phyloP scores from a whole-genome alignment of 441 rosid genomes.

The Populus hybrid region DNA sequence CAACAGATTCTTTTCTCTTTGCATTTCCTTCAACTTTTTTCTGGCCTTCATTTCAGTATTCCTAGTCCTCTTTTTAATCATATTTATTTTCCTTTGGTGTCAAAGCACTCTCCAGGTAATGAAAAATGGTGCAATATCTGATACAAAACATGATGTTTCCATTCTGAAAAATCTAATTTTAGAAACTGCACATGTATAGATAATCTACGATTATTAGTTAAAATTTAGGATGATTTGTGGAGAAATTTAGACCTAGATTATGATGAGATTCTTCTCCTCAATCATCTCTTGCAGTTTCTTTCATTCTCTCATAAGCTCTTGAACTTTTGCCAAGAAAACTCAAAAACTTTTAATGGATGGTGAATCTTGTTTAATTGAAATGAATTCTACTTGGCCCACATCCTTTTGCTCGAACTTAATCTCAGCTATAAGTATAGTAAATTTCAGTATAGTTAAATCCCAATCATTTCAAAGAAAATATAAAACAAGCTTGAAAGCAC shows the following conservation, averaged over 20 bases:
- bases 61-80: neutral
- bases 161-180: neutral
- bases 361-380: neutral
- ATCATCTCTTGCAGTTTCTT: neutral
- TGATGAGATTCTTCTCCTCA: neutral
- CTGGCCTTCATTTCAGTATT: neutral
- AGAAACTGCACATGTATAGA: neutral
- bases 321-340: neutral
- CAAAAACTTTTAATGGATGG: neutral
- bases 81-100: neutral
- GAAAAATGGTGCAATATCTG: neutral
- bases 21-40: neutral
- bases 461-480: neutral
- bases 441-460: neutral
- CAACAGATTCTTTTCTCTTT: neutral
- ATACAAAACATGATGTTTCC: neutral
- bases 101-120: neutral
- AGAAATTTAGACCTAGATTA: neutral
- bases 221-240: neutral
- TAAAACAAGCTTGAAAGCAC: neutral
- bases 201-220: neutral
- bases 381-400: neutral
- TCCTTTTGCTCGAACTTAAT: neutral
- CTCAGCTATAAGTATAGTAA: neutral
- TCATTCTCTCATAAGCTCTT: neutral